phyloP scores from a whole-genome alignment of 495 filamentous ascomycete species.

The Lasiosphaeria miniovina region DNA sequence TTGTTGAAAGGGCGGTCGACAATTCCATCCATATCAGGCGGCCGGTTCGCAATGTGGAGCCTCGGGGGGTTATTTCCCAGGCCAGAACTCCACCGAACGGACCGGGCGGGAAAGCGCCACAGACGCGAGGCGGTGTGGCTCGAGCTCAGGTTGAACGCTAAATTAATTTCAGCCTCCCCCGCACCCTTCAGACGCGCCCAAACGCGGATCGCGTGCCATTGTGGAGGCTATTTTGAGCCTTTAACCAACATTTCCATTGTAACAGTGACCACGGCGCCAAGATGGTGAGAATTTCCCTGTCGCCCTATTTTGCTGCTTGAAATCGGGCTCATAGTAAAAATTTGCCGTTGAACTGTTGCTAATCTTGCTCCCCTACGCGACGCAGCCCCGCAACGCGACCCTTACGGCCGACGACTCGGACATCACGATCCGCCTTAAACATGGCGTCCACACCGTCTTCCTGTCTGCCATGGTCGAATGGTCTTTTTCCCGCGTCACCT shows the following conservation, averaged over 20 bases:
- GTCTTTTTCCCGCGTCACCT: conserved; percentile 58
- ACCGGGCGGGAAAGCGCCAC: neutral
- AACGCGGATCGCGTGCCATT: neutral
- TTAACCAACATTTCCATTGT: no score
- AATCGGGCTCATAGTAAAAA: neutral
- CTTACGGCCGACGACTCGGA: conserved; percentile 35
- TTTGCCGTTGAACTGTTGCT: neutral
- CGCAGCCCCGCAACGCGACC: conserved; percentile 10
- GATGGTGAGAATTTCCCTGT: neutral
- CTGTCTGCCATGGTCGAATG: conserved; percentile 62
- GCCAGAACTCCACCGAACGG: neutral
- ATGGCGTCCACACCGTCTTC: conserved; percentile 73
- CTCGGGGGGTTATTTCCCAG: neutral
- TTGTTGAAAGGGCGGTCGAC: no score
- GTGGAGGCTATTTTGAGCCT: no score
- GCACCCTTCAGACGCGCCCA: neutral
- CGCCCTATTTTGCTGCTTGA: neutral
- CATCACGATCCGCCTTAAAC: conserved; percentile 73
- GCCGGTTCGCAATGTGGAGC: neutral
- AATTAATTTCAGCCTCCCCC: neutral
- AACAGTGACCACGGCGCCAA: no score
- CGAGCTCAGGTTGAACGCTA: conserved; percentile 19
- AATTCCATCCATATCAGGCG: no score
- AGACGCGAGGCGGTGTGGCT: conserved; percentile 11
- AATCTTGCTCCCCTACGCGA: neutral